Conservation (phyloP, 2,329 filamentous ascomycete species). For the Aureobasidium sp. region DNA sequence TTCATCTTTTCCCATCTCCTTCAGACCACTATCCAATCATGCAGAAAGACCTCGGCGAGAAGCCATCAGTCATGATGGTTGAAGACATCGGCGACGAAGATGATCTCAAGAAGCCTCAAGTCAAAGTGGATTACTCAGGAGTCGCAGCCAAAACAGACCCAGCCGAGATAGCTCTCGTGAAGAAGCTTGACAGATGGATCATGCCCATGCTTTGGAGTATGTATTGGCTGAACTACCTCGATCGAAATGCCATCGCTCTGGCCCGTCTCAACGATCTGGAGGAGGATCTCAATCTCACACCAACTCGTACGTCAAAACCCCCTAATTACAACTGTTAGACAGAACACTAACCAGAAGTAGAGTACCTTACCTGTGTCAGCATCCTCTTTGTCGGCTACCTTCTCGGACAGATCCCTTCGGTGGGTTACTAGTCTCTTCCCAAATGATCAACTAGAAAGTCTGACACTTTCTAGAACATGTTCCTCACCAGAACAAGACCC, state of each 20-base stretch:
- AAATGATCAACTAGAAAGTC: too few relatives aligned
- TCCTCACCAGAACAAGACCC: constrained; percentile 33
- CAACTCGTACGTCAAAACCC: constrained; percentile 18
- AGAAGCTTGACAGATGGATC: constrained; percentile 23
- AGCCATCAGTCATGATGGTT: constrained; percentile 4
- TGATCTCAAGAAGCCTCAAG: background rate
- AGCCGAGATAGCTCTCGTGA: constrained; percentile 22
- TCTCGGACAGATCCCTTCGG: constrained; percentile 13
- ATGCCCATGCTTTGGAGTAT: constrained; percentile 45
- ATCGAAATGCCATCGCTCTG: constrained; percentile 50
- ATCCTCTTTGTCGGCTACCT: constrained; percentile 57
- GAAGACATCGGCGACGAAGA: background rate
- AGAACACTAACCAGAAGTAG: constrained; percentile 13
- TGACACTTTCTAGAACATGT: constrained; percentile 23
- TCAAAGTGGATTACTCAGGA: constrained; percentile 21
- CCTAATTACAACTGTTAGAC: constrained; percentile 31
- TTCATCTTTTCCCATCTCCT: background rate
- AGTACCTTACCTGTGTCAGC: constrained; percentile 42
- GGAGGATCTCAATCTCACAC: constrained; percentile 47
- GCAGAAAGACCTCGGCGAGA: background rate
- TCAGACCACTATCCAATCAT: background rate
- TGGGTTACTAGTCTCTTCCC: too few relatives aligned
- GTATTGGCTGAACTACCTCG: constrained; percentile 69
- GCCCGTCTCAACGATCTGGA: constrained; percentile 58
- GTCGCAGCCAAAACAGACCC: constrained; percentile 26